Conservation (phyloP, 148 eudicot genomes). For the Rheum nobile region DNA sequence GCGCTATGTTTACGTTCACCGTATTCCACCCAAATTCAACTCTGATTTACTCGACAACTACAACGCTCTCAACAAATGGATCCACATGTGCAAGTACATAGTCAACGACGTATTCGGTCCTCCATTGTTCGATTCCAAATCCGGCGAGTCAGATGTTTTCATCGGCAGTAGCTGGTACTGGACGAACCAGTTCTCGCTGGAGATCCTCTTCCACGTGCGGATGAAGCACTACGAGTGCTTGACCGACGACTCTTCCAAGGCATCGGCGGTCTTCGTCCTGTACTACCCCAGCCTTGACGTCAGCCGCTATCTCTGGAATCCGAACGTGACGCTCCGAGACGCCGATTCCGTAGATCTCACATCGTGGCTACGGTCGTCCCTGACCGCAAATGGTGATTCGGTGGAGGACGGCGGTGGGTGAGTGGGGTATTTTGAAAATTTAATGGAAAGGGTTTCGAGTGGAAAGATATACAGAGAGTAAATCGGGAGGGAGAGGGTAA, state of each 20-base stretch:
- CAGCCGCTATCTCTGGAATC: conserved; percentile 34
- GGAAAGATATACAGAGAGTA: too few relatives aligned
- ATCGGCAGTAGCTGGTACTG: conserved; percentile 47
- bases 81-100: conserved; percentile 39
- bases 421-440: too few relatives aligned
- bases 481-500: too few relatives aligned
- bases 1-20: conserved; percentile 51
- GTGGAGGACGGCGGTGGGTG: too few relatives aligned
- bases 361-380: conserved; percentile 27
- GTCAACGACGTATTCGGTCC: conserved; percentile 48
- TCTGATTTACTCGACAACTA: conserved; percentile 33
- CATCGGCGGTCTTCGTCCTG: conserved; percentile 57
- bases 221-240: conserved; percentile 63
- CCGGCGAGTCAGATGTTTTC: conserved; percentile 7
- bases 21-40: conserved; percentile 45
- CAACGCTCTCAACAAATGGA: conserved; percentile 27
- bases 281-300: too few relatives aligned
- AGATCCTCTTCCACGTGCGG: conserved; percentile 49
- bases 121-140: conserved; percentile 6
- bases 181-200: conserved; percentile 55
- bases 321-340: conserved; percentile 23
- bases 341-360: conserved; percentile 28
- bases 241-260: conserved; percentile 43
- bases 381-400: too few relatives aligned
- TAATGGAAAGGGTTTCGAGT: too few relatives aligned